phyloP scores from a whole-genome alignment of 805 yeast genomes.

The Metschnikowia colocasiae region DNA sequence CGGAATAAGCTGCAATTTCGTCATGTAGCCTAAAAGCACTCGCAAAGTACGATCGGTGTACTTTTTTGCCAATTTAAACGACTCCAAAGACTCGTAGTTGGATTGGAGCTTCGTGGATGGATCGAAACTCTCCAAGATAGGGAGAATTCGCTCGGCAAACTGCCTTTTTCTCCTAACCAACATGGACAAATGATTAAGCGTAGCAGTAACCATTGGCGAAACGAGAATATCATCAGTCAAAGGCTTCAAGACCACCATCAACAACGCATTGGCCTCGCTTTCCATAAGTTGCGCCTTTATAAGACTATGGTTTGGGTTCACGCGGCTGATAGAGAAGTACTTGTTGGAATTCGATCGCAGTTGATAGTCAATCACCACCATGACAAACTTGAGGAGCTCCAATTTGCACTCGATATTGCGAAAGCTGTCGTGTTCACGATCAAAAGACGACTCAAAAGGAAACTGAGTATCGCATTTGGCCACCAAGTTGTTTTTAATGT shows the following conservation, averaged over 20 bases:
- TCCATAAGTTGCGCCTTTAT: slow-evolving; percentile 54
- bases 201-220: slow-evolving; percentile 58
- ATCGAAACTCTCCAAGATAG: slow-evolving; percentile 58
- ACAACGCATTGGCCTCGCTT: slow-evolving; percentile 61
- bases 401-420: slow-evolving; percentile 58
- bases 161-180: slow-evolving; percentile 67
- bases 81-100: slow-evolving; percentile 40
- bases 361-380: slow-evolving; percentile 42
- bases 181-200: slow-evolving; percentile 59
- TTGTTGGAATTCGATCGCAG: slow-evolving; percentile 37
- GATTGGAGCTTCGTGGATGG: slow-evolving; percentile 54
- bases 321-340: slow-evolving; percentile 48
- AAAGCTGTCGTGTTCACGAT: slow-evolving; percentile 45
- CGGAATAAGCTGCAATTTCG: slow-evolving; percentile 35
- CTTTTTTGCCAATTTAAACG: slow-evolving; percentile 54
- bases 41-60: slow-evolving; percentile 61
- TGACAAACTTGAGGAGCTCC: slow-evolving; percentile 71
- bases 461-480: slow-evolving; percentile 54
- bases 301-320: slow-evolving; percentile 60
- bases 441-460: slow-evolving; percentile 49
- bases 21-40: slow-evolving; percentile 38
- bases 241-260: slow-evolving; percentile 56
- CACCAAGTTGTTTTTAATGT: slow-evolving; percentile 58
- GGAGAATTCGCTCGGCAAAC: slow-evolving; percentile 52
- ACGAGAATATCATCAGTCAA: slow-evolving; percentile 55